A percentile compares a stretch with the other conserved stretches of the same genome.
phyloP scores from a whole-genome alignment of 1,139 yeast genomes.

The Geotrichum siamense region DNA sequence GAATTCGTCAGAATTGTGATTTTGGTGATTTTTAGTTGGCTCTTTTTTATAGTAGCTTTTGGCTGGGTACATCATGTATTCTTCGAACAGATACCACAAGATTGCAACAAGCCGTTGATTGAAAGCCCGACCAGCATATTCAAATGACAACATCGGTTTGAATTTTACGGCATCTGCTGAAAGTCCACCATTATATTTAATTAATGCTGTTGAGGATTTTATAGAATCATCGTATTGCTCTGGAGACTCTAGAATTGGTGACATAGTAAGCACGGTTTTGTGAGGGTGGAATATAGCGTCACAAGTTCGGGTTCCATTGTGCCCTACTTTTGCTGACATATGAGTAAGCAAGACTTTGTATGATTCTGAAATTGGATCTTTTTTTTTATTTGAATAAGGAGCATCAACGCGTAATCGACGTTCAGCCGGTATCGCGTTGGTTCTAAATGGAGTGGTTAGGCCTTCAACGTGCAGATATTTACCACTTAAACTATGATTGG shows the following conservation, averaged over 20 bases:
- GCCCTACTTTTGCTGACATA: slow-evolving; percentile 8
- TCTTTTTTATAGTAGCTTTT: not conserved
- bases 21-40: not conserved
- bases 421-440: not conserved
- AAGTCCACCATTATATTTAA: slow-evolving; percentile 5
- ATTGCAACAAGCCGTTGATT: slow-evolving; percentile 14
- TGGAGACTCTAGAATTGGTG: slow-evolving; percentile 1
- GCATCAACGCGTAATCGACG: not conserved
- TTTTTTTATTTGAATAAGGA: slow-evolving; percentile 1
- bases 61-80: slow-evolving; percentile 16
- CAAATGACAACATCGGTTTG: slow-evolving; percentile 12
- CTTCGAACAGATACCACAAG: slow-evolving; percentile 15
- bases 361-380: slow-evolving; percentile 8
- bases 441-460: slow-evolving; percentile 5
- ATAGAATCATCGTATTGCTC: not conserved
- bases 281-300: not conserved
- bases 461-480: slow-evolving; percentile 13
- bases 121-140: slow-evolving; percentile 12
- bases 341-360: slow-evolving; percentile 10
- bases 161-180: slow-evolving; percentile 4
- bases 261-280: not conserved
- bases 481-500: not conserved
- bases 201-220: slow-evolving; percentile 2
- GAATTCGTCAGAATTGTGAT: slow-evolving; percentile 6
- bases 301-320: not conserved